These are phyloP conservation scores for Adiantum capillusveneris DNA, from an alignment of 75 land plant genomes.

Conservation along the genomic window DNA sequence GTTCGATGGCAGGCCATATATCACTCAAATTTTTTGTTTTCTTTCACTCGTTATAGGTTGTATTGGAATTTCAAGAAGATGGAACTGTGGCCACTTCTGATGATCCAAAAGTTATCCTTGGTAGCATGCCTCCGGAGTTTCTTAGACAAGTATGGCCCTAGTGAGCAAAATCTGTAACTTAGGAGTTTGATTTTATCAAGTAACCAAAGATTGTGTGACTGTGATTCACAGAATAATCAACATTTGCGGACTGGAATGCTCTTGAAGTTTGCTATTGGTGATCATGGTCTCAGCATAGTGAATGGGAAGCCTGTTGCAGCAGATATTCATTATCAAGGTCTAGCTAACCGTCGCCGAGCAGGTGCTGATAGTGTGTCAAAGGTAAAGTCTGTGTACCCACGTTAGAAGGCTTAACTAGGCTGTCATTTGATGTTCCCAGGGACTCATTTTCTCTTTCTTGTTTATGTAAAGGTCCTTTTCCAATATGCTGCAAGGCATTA, in stretches of 20 bases:
- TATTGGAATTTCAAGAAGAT: conserved; percentile 62
- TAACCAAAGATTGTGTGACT: too few species aligned
- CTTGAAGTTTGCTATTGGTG: conserved; percentile 63
- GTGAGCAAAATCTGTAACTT: too few species aligned
- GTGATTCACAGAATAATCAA: conserved; percentile 22
- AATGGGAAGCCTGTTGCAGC: conserved; percentile 69
- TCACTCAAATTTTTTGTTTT: too few species aligned
- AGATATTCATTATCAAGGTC: conserved; percentile 67
- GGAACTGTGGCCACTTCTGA: conserved; percentile 80
- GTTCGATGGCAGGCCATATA: too few species aligned
- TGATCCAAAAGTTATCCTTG: conserved; percentile 69
- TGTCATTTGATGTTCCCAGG: too few species aligned
- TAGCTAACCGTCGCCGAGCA: conserved; percentile 57
- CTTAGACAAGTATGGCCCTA: conserved; percentile 23
- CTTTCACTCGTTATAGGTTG: conserved; percentile 70
- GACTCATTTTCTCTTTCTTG: too few species aligned
- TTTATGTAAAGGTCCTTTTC: conserved; percentile 54
- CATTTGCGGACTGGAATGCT: conserved; percentile 52
- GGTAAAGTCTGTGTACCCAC: conserved; percentile 31
- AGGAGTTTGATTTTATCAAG: too few species aligned
- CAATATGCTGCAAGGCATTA: conserved; percentile 76
- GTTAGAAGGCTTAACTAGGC: too few species aligned
- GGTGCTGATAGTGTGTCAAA: conserved; percentile 92
- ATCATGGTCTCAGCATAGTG: conserved; percentile 55
- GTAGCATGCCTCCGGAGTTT: conserved; percentile 43